Evolutionary conservation across 2,329 filamentous ascomycete genomes (phyloP).

Genomic region (Fusarium begoniae): DNA sequence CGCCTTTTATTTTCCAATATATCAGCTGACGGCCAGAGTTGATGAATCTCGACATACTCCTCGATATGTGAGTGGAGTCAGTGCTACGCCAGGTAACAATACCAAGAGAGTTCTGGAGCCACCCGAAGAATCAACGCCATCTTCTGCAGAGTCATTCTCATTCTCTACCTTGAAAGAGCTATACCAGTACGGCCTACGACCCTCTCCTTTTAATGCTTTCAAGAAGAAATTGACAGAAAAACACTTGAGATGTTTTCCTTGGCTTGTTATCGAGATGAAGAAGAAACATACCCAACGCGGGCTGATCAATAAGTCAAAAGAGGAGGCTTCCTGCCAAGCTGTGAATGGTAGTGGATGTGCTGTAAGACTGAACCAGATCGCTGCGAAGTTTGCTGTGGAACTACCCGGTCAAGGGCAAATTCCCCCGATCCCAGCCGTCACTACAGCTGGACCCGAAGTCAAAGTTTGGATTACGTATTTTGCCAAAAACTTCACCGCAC

Average conservation of each 20-base stretch:
- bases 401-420: slow-evolving; percentile 5
- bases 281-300: not conserved
- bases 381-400: not conserved
- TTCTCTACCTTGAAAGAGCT: not conserved
- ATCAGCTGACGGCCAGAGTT: not conserved
- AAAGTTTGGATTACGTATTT: slow-evolving; percentile 34
- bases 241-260: not conserved
- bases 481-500: not conserved
- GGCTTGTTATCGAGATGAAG: not conserved
- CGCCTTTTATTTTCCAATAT: not conserved
- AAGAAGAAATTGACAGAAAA: not conserved
- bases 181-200: not conserved
- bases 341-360: slow-evolving; percentile 25
- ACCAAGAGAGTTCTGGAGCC: too few relatives aligned
- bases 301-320: not conserved
- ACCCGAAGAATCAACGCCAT: not conserved
- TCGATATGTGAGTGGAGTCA: not conserved
- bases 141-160: not conserved
- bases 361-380: slow-evolving; percentile 11
- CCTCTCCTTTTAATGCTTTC: not conserved
- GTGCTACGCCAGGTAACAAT: too few relatives aligned
- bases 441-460: slow-evolving; percentile 23
- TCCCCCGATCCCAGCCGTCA: slow-evolving; percentile 19
- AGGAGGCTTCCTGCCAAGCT: slow-evolving; percentile 16
- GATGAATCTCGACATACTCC: not conserved